These are phyloP conservation scores for Dactylonectria estremocensis DNA, from an alignment of 2,329 filamentous ascomycete genomes.

Conservation along the genomic window DNA sequence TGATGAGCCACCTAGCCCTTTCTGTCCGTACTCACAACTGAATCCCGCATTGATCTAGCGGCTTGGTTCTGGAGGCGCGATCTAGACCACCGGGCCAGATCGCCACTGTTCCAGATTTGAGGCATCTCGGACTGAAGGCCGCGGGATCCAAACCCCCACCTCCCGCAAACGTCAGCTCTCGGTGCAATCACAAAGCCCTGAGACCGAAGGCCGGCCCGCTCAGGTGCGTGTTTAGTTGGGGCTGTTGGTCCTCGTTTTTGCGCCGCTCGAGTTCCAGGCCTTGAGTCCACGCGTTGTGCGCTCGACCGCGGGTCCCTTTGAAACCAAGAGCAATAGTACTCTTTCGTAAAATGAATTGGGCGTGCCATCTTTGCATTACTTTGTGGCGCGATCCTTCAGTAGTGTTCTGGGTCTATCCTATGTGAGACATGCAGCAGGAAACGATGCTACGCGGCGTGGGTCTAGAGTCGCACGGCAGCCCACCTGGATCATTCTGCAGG, in stretches of 20 bases:
- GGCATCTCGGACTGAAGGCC: neutral
- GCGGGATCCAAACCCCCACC: too few species aligned
- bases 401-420: neutral
- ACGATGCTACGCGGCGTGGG: conserved; percentile 1
- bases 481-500: neutral
- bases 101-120: neutral
- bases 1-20: neutral
- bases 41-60: neutral
- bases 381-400: neutral
- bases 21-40: neutral
- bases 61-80: neutral
- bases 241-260: conserved; percentile 10
- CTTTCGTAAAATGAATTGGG: neutral
- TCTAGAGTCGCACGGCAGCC: conserved; percentile 3
- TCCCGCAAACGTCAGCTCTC: neutral
- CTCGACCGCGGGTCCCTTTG: conserved; percentile 1
- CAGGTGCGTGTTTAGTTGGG: neutral
- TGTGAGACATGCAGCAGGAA: neutral
- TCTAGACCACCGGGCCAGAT: neutral
- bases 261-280: conserved; percentile 15
- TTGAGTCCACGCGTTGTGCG: conserved; percentile 6
- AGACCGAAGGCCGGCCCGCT: conserved; percentile 6
- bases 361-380: neutral
- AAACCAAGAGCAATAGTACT: conserved; percentile 2
- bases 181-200: neutral